Base-by-base conservation (phyloP, 2,329 filamentous ascomycete species). In the Fusarium brachygibbosum region DNA sequence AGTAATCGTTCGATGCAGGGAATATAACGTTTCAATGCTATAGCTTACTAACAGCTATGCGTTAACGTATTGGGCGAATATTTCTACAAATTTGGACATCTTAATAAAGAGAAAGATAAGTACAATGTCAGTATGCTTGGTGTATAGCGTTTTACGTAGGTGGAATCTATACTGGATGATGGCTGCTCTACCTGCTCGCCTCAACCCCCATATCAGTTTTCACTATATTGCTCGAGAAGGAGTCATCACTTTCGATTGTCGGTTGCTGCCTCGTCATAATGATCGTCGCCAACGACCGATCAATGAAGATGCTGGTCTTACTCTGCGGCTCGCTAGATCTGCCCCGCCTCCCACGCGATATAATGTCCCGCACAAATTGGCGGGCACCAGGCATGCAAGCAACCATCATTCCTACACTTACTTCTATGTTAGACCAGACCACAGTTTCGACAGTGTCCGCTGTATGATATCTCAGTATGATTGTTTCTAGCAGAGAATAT, bases 331-430 rank as follows among this genome's bases (percentile, higher is more conserved):
- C 25, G 4, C 6, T 28, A 1, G 4, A 45, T 1, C 2, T 9
- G 0, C 4, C 2, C 14, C 11, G 13, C 34, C 25, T 49, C 5
- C 12, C 1, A 7, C 29, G 53, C 19, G 21, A 19, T n/a, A 10
- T 9, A 2, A 48, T 25, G 11, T 62, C 50, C 3, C 50, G 40
- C 1, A 57, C 21, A 12, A 49, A 52, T n/a, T 67, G 63, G 1
- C 58, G 63, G 4, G 37, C 9, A 2, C 58, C 40, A 5, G 64
- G 64, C 57, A 67, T 67, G 1, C 63, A 67, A 2, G 57, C 57
- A 1, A 67, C 64, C 38, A 67, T 58, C 4, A 67, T 44, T 13
- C 64, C 57, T 2, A 67, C 57, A 6, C 37, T 45, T 2, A 45
- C 13, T 8, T 67, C 57, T 2, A 67, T 21, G 0, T 34, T 28